Evolutionary conservation across 768 basidiomycete genomes (phyloP).

Genomic region (Suillus decipiens): DNA sequence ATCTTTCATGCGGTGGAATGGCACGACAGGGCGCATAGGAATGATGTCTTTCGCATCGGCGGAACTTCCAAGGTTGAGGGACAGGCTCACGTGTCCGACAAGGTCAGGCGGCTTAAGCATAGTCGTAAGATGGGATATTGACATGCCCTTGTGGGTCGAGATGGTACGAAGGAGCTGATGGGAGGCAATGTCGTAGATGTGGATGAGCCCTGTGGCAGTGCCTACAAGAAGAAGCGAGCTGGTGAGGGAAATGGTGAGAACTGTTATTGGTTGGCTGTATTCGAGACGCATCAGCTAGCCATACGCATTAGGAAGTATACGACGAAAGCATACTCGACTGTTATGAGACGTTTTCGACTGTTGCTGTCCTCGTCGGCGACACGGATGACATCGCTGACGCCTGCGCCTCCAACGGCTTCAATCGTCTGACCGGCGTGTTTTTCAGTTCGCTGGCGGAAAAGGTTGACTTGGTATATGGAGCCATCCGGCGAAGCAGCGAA

Average conservation of each 20-base stretch:
- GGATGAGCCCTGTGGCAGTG: constrained; percentile 68
- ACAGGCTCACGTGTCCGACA: constrained; percentile 72
- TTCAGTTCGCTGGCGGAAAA: constrained; percentile 65
- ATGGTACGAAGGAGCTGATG: constrained; percentile 88
- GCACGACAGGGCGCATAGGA: constrained; percentile 62
- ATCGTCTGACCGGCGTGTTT: constrained; percentile 51
- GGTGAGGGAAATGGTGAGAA: constrained; percentile 76
- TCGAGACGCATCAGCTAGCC: constrained; percentile 10
- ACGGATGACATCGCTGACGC: constrained; percentile 51
- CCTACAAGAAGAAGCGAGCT: constrained; percentile 82
- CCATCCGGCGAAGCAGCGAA: constrained; percentile 82
- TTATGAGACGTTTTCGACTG: constrained; percentile 63
- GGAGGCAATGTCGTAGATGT: constrained; percentile 86
- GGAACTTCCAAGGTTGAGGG: constrained; percentile 38
- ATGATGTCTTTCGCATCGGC: constrained; percentile 54
- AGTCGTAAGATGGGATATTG: constrained; percentile 73
- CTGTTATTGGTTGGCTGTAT: constrained; percentile 68
- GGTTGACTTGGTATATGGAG: constrained; percentile 75
- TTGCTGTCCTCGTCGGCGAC: constrained; percentile 56
- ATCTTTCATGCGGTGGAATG: constrained; percentile 78
- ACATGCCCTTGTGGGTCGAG: constrained; percentile 62
- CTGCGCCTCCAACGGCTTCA: constrained; percentile 78
- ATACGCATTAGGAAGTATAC: constrained; percentile 2
- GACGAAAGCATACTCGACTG: constrained; percentile 29
- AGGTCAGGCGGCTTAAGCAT: constrained; percentile 89